Conservation (phyloP, 2,329 filamentous ascomycete species). For the Aspergillus felis region DNA sequence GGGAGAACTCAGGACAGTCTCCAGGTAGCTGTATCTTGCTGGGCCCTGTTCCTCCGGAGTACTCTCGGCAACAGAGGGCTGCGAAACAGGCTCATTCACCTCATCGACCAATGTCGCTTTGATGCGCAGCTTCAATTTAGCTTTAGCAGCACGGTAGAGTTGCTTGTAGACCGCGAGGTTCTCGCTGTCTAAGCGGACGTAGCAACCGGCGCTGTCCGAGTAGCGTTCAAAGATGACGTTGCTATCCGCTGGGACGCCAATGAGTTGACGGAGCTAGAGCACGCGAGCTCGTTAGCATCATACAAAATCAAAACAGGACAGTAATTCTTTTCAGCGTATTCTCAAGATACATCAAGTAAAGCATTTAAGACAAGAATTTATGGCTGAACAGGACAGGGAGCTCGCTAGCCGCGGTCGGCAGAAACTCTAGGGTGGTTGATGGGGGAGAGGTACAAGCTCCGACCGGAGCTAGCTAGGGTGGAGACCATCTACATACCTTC, state of each 20-base stretch:
- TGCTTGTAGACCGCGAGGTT: conserved; percentile 91
- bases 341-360: not conserved
- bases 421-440: not conserved
- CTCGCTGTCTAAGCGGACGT: conserved; percentile 70
- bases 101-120: conserved; percentile 56
- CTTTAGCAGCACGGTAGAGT: conserved; percentile 92
- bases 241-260: conserved; percentile 61
- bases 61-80: conserved; percentile 12
- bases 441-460: conserved; percentile 13
- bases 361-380: not conserved
- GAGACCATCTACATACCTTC: conserved; percentile 64
- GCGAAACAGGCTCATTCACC: conserved; percentile 23
- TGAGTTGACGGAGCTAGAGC: conserved; percentile 63
- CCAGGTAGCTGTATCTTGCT: conserved; percentile 38
- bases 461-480: conserved; percentile 31
- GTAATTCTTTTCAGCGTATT: not conserved
- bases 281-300: conserved; percentile 20
- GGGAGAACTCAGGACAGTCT: conserved; percentile 38
- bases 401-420: not conserved
- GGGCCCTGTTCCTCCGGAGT: conserved; percentile 15
- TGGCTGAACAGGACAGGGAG: not conserved
- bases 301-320: not conserved
- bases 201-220: conserved; percentile 84
- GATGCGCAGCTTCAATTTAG: conserved; percentile 94
- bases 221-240: conserved; percentile 79